Evolutionary conservation across 306 rosid species (phyloP), one percentile per base, ranked within the genome.

Genomic region (Quercus suber): DNA sequence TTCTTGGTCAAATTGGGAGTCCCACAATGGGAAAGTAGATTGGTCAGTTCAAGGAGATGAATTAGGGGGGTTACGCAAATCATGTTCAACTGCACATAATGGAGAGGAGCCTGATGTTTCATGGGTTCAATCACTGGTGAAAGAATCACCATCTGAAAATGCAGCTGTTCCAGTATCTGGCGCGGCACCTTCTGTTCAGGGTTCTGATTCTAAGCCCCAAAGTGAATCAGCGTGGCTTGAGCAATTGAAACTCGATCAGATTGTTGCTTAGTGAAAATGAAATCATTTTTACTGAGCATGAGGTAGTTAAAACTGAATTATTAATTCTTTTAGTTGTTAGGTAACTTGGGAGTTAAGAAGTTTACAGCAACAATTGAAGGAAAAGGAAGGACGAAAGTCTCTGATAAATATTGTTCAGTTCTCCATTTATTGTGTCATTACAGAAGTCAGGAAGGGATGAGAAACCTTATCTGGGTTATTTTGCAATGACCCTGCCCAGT

Each of bases 171-270:
- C 87, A 1, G 84, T 82, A 67, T 60, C 83, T 51, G 86, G 92
- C 19, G 79, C 82, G 45, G 71, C 86, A 6, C 79, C 87, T 75
- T 81, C 94, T 76, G 86, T 86, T 58, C 90, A 86, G 86, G 90
- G 77, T 64, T 75, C 55, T 28, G 90, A 81, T 79, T 65, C 97
- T 65, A 89, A 85, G 60, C 73, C 92, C 75, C 93, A 88, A 77
- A 60, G 49, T 43, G 97, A 94, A 27, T 82, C 92, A 81, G 92
- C 94, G 21, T 92, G 97, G 98, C 90, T 92, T 25, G 98, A 93
- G 89, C 92, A 91, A 83, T 86, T 93, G 97, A 97, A 93, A 83
- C 89, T 91, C 78, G 97, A 88, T 86, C 92, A 86, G 84, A 88
- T 90, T 78, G 85, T 87, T 73, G 97, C 89, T 83, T 87, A 91